These are phyloP conservation scores for Jamesozyma spencerorum DNA, from an alignment of 805 yeast genomes.

Conservation along the genomic window DNA sequence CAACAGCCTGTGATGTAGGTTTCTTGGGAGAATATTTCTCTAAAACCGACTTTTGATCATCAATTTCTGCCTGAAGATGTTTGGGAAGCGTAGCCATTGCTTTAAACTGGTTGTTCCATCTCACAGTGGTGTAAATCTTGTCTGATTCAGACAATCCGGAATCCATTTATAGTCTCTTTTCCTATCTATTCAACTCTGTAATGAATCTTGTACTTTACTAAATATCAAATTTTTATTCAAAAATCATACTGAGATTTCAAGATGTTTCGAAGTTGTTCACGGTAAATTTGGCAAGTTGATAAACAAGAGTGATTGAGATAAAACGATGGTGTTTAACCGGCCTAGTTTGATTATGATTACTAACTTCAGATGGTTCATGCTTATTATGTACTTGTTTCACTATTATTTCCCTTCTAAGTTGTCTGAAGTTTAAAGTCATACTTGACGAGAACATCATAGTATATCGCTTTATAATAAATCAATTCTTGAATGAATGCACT, in stretches of 20 bases:
- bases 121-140: constrained; percentile 19
- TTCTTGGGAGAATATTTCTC: neutral
- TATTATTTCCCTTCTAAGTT: too few species aligned
- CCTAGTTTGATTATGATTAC: too few species aligned
- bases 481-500: too few species aligned
- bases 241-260: neutral
- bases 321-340: too few species aligned
- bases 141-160: constrained; percentile 13
- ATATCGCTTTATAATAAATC: too few species aligned
- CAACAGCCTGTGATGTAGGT: neutral
- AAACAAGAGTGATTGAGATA: too few species aligned
- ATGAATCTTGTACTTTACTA: neutral
- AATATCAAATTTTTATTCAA: neutral
- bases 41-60: constrained; percentile 8
- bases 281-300: too few species aligned
- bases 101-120: constrained; percentile 27
- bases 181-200: neutral
- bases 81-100: constrained; percentile 21
- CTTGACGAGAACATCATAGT: too few species aligned
- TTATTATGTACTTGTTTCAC: too few species aligned
- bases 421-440: too few species aligned
- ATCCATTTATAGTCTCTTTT: neutral
- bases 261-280: neutral
- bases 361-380: too few species aligned
- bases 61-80: constrained; percentile 23